Evolutionary conservation across 371 early-diverging fungal genomes (phyloP).

Genomic region (Actinomucor elegans): DNA sequence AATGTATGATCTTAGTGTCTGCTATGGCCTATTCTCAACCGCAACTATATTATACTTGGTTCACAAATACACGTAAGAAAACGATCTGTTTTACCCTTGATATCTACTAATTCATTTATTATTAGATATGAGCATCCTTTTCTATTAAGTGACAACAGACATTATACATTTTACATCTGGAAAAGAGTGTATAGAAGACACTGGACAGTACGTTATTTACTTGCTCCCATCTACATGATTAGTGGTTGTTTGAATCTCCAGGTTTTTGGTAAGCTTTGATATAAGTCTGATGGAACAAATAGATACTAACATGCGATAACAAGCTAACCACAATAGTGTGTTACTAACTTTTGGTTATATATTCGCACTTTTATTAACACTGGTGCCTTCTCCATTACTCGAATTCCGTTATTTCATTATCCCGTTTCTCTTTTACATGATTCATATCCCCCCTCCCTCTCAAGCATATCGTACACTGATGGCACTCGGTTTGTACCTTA

Average conservation of each 20-base stretch:
- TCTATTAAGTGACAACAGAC: conserved; percentile 92
- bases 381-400: conserved; percentile 90
- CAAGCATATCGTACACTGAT: conserved; percentile 7
- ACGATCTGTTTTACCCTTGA: neutral
- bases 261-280: conserved; percentile 22
- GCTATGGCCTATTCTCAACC: conserved; percentile 1
- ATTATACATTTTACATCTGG: conserved; percentile 95
- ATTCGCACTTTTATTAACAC: conserved; percentile 46
- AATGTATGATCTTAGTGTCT: neutral
- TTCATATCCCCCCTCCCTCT: conserved; percentile 55
- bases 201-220: conserved; percentile 54
- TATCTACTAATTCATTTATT: neutral
- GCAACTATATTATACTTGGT: conserved; percentile 25
- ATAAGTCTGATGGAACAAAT: neutral
- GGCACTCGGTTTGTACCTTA: conserved; percentile 33
- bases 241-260: conserved; percentile 45
- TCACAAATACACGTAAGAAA: conserved; percentile 58
- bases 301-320: neutral
- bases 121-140: conserved; percentile 89
- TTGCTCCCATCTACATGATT: conserved; percentile 69
- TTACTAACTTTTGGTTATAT: conserved; percentile 50
- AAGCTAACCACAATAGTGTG: conserved; percentile 43
- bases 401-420: conserved; percentile 96
- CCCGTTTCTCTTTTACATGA: conserved; percentile 74
- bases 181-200: conserved; percentile 69